Evolutionary conservation across 176 grass and related monocot genomes (phyloP), one percentile per base, ranked within the genome.

Genomic region (Hyparrhenia diplandra): DNA sequence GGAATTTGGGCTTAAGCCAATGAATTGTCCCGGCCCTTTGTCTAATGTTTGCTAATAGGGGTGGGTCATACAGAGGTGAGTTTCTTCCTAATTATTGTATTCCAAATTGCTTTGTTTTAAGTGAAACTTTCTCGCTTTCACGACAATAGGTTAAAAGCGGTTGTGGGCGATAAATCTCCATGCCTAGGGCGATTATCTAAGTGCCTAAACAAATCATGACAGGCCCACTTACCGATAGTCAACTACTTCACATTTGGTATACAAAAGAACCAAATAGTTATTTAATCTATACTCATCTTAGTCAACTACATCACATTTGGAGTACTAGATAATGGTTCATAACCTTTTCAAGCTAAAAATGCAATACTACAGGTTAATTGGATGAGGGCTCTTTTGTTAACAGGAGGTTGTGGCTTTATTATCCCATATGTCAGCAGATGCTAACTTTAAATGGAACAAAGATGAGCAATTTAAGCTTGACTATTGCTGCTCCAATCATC

Each of bases 11-110:
- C 92, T 99, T 61, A 99, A 99, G 85, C 96, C 96, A 80, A 99
- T 99, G 96, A 99, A 99, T 86, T 99, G 96, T 82, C 96, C 96
- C 61, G 96, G 96, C 6, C 96, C 93, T 71, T 71, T 99, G 96
- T 81, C 85, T 99, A 89, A 99, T 99, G 96, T 95, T 99, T 90
- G 87, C 91, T 54, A 85, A 95, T 74, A 82, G 93, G 80, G 90
- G 89, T 84, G 90, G 96, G 36, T 99, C 96, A 0, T 99, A 95
- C 72, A 99, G 92, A 99, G 96, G 96, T 93, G 32, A 77, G 75
- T 77, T 88, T 40, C 82, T 78, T 64, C 37, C 20, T 71, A 83
- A 52, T 67, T 61, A 62, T 80, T 90, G 13, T 21, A 49, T 42
- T 36, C 5, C 36, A 32, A 84, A 55, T 69, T 79, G 6, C 7